Conservation (phyloP, 2,329 filamentous ascomycete species). For the Nemania diffusa region DNA sequence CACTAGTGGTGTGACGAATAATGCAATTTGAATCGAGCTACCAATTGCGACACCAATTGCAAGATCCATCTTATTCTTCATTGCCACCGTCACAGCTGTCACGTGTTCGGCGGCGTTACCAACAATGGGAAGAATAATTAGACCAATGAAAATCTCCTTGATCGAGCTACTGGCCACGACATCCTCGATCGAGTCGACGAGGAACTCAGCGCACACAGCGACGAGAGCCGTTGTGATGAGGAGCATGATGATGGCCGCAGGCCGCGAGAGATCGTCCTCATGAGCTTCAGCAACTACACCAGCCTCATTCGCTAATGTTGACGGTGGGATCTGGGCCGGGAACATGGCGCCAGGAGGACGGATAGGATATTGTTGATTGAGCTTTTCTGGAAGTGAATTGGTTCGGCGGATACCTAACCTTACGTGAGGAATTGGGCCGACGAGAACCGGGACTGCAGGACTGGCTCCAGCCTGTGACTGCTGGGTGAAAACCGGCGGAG, state of each 20-base stretch:
- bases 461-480: conserved; percentile 48
- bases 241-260: conserved; percentile 69
- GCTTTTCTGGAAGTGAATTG: conserved; percentile 77
- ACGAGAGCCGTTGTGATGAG: conserved; percentile 73
- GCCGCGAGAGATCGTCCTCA: conserved; percentile 63
- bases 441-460: conserved; percentile 47
- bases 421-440: conserved; percentile 65
- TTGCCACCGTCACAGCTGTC: conserved; percentile 75
- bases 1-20: conserved; percentile 76
- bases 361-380: conserved; percentile 58
- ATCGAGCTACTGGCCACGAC: conserved; percentile 67
- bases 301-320: conserved; percentile 48
- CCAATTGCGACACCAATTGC: conserved; percentile 78
- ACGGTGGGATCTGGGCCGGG: conserved; percentile 58
- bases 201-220: conserved; percentile 75
- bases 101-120: conserved; percentile 80
- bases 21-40: conserved; percentile 76
- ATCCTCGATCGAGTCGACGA: conserved; percentile 73
- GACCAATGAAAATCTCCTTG: conserved; percentile 74
- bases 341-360: conserved; percentile 63
- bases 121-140: conserved; percentile 78
- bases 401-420: conserved; percentile 76
- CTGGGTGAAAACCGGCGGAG: conserved; percentile 75
- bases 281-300: conserved; percentile 50
- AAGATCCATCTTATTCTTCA: conserved; percentile 81